phyloP scores from a whole-genome alignment of 768 basidiomycete genomes.

The Suillus bovinus region DNA sequence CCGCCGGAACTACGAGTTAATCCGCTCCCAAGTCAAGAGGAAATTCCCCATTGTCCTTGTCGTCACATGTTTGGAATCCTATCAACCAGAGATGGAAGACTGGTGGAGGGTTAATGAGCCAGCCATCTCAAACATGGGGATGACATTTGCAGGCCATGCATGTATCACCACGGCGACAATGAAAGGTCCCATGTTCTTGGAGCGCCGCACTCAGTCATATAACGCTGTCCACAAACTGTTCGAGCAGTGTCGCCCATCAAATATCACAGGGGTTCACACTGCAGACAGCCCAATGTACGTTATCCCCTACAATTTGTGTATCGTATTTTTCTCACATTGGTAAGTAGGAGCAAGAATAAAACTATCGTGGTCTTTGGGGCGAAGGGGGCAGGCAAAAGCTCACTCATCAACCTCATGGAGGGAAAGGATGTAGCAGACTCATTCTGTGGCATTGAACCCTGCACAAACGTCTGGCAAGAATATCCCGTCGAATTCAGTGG shows the following conservation, averaged over 20 bases:
- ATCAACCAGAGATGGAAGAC: constrained; percentile 22
- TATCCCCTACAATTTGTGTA: neutral
- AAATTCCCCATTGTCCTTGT: constrained; percentile 38
- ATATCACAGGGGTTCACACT: constrained; percentile 20
- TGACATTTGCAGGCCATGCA: neutral
- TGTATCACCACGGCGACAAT: neutral
- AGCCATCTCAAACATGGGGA: neutral
- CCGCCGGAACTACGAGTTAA: constrained; percentile 36
- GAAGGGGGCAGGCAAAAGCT: constrained; percentile 35
- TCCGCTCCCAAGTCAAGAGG: constrained; percentile 38
- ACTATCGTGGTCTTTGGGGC: constrained; percentile 44
- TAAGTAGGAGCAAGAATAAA: constrained; percentile 10
- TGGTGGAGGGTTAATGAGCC: constrained; percentile 41
- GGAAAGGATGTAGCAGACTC: constrained; percentile 24
- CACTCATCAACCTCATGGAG: constrained; percentile 33
- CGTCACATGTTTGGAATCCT: constrained; percentile 38
- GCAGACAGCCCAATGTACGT: no score
- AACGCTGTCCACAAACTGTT: constrained; percentile 44
- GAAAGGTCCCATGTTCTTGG: constrained; percentile 10
- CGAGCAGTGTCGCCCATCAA: constrained; percentile 22
- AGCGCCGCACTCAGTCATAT: constrained; percentile 25
- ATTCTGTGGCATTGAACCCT: constrained; percentile 30
- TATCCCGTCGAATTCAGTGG: constrained; percentile 28
- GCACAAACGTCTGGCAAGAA: constrained; percentile 34
- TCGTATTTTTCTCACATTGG: neutral